These are phyloP conservation scores for Saccharomycopsis vini DNA, from an alignment of 805 yeast species.

Conservation along the genomic window DNA sequence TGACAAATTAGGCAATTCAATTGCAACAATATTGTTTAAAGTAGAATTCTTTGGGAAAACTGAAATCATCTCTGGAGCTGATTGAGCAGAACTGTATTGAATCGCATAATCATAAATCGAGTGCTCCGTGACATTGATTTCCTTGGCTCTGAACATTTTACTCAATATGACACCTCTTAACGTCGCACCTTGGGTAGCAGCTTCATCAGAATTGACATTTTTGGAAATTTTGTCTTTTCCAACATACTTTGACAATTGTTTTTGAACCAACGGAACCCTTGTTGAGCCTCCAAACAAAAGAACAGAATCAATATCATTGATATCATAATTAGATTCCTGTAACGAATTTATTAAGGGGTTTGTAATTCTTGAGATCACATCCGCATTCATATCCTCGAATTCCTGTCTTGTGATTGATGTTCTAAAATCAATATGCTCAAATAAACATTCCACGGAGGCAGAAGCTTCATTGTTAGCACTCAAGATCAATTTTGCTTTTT, in stretches of 20 bases:
- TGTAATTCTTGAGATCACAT: constrained; percentile 37
- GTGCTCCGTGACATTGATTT: constrained; percentile 50
- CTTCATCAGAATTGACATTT: constrained; percentile 92
- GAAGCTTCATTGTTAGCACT: constrained; percentile 80
- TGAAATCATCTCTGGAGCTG: constrained; percentile 9
- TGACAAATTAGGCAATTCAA: constrained; percentile 31
- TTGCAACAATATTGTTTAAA: constrained; percentile 27
- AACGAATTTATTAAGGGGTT: constrained; percentile 50
- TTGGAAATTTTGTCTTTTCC: constrained; percentile 61
- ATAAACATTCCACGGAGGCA: constrained; percentile 68
- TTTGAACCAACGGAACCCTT: constrained; percentile 81
- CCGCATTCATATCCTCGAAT: constrained; percentile 52
- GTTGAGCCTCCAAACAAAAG: constrained; percentile 86
- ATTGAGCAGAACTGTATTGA: not conserved
- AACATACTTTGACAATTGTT: constrained; percentile 41
- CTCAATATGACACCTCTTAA: constrained; percentile 69
- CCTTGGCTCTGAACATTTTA: constrained; percentile 56
- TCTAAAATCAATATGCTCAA: constrained; percentile 66
- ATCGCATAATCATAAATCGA: constrained; percentile 31
- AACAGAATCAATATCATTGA: constrained; percentile 48
- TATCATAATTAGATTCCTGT: constrained; percentile 25
- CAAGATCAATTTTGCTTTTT: constrained; percentile 75
- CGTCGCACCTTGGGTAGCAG: constrained; percentile 87
- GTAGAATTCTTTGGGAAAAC: constrained; percentile 42
- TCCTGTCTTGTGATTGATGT: constrained; percentile 65